Base-by-base conservation (phyloP, 1,284 basidiomycete genomes). In the Ceratobasidium sp. region DNA sequence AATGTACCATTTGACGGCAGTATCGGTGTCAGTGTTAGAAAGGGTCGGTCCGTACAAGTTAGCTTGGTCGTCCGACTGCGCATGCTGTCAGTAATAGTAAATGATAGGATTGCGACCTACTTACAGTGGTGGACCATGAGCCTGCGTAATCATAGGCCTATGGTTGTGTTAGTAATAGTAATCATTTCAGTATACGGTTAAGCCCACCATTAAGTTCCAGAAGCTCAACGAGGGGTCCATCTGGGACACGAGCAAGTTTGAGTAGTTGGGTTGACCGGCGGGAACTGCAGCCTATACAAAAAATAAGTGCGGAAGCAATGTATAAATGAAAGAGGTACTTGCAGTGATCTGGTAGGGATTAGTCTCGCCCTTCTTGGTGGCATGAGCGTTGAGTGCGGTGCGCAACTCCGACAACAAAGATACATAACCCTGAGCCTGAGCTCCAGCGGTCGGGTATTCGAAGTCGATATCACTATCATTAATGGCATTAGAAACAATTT, bases 151-250 rank as follows among this genome's bases (percentile, higher is more conserved):
- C 93, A 78, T 94, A 94, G 8, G 91, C 90, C 91, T 92, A 24
- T 27, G 27, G 50, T 67, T 14, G 15, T 64, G 75, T 48, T 76
- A 73, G 74, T 41, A 17, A 14, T 54, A 2, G 69, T 31, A 31
- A 29, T 48, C 24, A n/a, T 15, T 56, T 31, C 51, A 47, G n/a
- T 6, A 56, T 41, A 62, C 7, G 45, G 31, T 14, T 31, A n/a
- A 11, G 54, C 82, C 78, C 79, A 92, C 93, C 96, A 98, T 98
- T 73, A 98, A 82, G 82, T 97, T 97, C 95, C 95, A 97, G 83
- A 92, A 95, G 53, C 87, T 89, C 24, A 72, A 31, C 5, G 53
- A 72, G 2, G 44, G 6, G 80, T 96, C 89, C 92, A 97, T 93
- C 79, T 91, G 89, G 9, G 86, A 80, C 19, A 97, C 84, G 14